Conservation (phyloP, 768 basidiomycete genomes). For the Lactifluus subvellereus region DNA sequence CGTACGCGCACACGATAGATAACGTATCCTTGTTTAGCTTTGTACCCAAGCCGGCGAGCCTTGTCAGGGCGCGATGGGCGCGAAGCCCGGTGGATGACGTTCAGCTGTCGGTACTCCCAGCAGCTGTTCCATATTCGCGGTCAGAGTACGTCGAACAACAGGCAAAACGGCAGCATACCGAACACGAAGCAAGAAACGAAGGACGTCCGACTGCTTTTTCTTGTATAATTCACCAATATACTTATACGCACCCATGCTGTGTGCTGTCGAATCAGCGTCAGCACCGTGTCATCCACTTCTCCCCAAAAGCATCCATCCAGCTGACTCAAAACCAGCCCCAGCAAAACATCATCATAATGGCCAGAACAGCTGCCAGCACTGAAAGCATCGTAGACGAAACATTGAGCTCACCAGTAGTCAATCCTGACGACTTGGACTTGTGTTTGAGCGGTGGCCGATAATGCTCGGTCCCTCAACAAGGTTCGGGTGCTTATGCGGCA, state of each 20-base stretch:
- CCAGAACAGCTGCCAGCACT: not conserved
- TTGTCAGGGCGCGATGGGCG: conserved; percentile 99
- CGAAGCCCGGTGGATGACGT: conserved; percentile 96
- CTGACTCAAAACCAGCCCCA: conserved; percentile 18
- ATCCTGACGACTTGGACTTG: conserved; percentile 30
- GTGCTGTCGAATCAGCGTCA: conserved; percentile 32
- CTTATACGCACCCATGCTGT: conserved; percentile 90
- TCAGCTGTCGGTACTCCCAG: conserved; percentile 98
- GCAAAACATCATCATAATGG: not conserved
- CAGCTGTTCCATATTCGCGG: conserved; percentile 46
- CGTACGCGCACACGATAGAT: conserved; percentile 97
- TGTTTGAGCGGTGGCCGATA: conserved; percentile 14
- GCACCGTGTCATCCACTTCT: conserved; percentile 13
- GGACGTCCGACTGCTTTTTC: conserved; percentile 96
- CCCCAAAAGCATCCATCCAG: conserved; percentile 29
- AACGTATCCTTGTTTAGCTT: conserved; percentile 99
- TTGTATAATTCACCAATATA: conserved; percentile 97
- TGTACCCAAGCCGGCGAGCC: conserved; percentile 97
- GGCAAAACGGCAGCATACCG: conserved; percentile 46
- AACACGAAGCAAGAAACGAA: conserved; percentile 96
- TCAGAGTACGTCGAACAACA: conserved; percentile 9
- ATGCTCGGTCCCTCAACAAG: not conserved
- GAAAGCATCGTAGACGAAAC: conserved; percentile 4
- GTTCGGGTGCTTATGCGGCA: conserved; percentile 7
- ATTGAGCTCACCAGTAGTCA: conserved; percentile 30